phyloP scores from a whole-genome alignment of 768 basidiomycete genomes.

The Lentinula boryana region DNA sequence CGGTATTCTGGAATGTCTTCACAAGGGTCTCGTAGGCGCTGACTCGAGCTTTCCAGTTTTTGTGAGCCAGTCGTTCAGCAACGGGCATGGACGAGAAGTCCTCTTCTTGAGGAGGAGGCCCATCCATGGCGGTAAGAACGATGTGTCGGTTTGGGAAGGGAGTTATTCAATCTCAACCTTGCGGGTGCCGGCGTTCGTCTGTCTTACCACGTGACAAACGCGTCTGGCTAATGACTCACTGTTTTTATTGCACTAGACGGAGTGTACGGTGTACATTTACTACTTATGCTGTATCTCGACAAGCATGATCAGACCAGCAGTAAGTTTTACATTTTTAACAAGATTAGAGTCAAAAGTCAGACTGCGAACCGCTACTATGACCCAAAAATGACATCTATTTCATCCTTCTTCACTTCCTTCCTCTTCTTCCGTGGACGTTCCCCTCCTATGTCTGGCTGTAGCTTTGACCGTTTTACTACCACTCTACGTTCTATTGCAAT shows the following conservation, averaged over 20 bases:
- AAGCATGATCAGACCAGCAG: too few relatives aligned
- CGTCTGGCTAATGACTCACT: background rate
- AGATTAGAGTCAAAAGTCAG: background rate
- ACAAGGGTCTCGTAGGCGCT: conserved; percentile 86
- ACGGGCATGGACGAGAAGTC: conserved; percentile 82
- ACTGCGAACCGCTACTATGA: conserved; percentile 28
- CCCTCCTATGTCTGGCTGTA: background rate
- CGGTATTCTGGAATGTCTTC: conserved; percentile 82
- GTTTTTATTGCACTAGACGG: too few relatives aligned
- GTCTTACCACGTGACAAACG: background rate
- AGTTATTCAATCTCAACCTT: background rate
- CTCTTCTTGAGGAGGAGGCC: conserved; percentile 87
- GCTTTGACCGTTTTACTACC: background rate
- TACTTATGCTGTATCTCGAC: background rate
- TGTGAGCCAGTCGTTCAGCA: conserved; percentile 79
- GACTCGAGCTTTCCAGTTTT: conserved; percentile 98
- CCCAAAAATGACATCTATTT: conserved; percentile 69
- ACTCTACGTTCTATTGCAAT: background rate
- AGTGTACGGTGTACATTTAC: background rate
- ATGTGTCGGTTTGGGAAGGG: background rate
- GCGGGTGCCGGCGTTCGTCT: background rate
- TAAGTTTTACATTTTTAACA: too few relatives aligned
- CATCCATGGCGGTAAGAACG: conserved; percentile 61
- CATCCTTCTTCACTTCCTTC: conserved; percentile 36
- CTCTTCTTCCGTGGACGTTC: conserved; percentile 22